phyloP scores from a whole-genome alignment of 371 early-diverging fungal genomes.

The Mortierella sp. region DNA sequence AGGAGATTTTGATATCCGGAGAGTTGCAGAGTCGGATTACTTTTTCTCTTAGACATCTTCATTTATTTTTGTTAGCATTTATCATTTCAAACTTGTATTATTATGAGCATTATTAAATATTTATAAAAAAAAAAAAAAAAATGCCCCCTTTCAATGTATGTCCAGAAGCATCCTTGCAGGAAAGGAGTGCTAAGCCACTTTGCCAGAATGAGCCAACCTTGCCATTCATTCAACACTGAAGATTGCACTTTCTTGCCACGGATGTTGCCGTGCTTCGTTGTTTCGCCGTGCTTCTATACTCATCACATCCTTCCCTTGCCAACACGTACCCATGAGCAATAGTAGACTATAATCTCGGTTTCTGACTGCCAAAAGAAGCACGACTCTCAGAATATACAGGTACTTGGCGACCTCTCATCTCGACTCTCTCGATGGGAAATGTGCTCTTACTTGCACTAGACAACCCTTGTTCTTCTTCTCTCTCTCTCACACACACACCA shows the following conservation, averaged over 20 bases:
- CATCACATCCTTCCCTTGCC: not conserved
- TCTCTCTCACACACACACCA: no score
- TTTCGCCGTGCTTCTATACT: not conserved
- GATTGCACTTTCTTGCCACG: not conserved
- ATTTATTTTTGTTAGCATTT: not conserved
- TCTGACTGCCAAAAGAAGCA: conserved; percentile 5
- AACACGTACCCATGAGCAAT: conserved; percentile 1
- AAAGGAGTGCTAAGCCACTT: not conserved
- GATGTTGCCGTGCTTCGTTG: not conserved
- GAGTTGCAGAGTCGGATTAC: conserved; percentile 87
- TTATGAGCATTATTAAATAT: not conserved
- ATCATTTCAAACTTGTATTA: not conserved
- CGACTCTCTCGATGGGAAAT: not conserved
- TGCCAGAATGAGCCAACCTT: not conserved
- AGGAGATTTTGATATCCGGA: conserved; percentile 88
- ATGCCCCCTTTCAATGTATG: no score
- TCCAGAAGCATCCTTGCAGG: not conserved
- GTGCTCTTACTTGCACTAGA: no score
- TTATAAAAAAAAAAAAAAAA: not conserved
- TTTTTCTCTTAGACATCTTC: conserved; percentile 81
- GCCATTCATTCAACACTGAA: not conserved
- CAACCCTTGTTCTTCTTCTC: no score
- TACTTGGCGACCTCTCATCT: not conserved
- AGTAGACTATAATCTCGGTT: not conserved
- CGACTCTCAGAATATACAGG: conserved; percentile 2